A percentile compares a stretch with the other conserved stretches of the same genome.
phyloP scores from a whole-genome alignment of 257 asterid species.

The Capsicum rhomboideum region DNA sequence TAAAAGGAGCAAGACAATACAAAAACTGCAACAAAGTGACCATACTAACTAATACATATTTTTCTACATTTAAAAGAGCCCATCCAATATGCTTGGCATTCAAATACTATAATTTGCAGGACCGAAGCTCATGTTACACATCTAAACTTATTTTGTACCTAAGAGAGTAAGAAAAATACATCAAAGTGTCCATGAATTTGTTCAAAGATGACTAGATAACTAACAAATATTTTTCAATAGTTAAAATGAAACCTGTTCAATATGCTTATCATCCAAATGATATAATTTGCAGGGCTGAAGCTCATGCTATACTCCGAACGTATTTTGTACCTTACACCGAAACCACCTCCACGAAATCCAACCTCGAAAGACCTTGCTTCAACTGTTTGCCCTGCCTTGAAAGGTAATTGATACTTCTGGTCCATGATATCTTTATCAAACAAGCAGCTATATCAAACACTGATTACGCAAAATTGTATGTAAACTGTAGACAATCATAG shows the following conservation, averaged over 20 bases:
- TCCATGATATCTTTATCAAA: background rate
- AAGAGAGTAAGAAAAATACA: background rate
- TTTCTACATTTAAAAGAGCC: background rate
- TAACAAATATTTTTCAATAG: background rate
- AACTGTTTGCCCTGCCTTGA: conserved; percentile 10
- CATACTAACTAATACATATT: background rate
- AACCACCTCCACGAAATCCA: conserved; percentile 20
- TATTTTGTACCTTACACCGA: conserved; percentile 6
- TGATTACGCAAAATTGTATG: background rate
- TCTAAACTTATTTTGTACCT: background rate
- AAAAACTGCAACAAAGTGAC: background rate
- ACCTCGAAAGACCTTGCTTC: conserved; percentile 10
- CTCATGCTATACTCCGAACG: background rate
- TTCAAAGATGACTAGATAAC: background rate
- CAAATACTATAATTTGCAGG: background rate
- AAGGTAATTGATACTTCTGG: background rate
- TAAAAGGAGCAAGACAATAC: background rate
- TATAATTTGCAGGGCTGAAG: background rate
- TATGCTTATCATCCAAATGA: background rate
- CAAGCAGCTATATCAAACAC: background rate
- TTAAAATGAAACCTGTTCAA: background rate
- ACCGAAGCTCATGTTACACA: background rate
- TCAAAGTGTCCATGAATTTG: background rate
- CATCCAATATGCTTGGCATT: background rate
- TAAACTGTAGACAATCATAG: background rate